A percentile compares a stretch with the other conserved stretches of the same genome.
Evolutionary conservation across 2,329 filamentous ascomycete species (phyloP).

Genomic region (Penicillium palitans): DNA sequence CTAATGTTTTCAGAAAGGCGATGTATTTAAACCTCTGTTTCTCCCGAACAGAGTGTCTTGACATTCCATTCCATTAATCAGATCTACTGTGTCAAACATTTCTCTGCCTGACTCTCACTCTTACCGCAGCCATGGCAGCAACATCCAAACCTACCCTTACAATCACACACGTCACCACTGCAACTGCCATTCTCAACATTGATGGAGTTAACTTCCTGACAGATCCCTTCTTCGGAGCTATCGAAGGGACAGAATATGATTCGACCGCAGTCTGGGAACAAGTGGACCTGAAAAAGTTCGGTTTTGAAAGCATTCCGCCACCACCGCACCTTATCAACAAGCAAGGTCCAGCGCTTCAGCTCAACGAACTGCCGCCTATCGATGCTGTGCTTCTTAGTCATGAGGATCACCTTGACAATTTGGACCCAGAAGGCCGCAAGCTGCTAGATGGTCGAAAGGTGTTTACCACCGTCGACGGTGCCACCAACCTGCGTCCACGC

Average conservation of each 20-base stretch:
- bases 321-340: conserved; percentile 35
- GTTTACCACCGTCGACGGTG: conserved; percentile 49
- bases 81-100: no score
- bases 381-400: conserved; percentile 53
- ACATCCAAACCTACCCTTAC: conserved; percentile 20
- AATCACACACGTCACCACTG: conserved; percentile 51
- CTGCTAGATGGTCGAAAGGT: conserved; percentile 50
- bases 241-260: conserved; percentile 4
- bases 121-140: no score
- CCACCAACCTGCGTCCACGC: conserved; percentile 45
- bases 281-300: background rate
- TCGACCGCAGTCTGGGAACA: background rate
- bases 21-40: no score
- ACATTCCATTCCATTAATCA: no score
- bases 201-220: conserved; percentile 47
- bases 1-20: no score
- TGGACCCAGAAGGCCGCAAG: conserved; percentile 48
- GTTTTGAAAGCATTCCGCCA: conserved; percentile 32
- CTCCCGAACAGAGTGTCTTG: no score
- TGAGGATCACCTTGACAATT: conserved; percentile 53
- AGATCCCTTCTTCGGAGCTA: conserved; percentile 45
- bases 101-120: background rate
- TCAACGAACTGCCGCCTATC: conserved; percentile 46
- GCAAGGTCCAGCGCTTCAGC: conserved; percentile 37
- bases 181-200: conserved; percentile 50